Conservation (phyloP, 371 early-diverging fungal species). For the Blakeslea trispora region DNA sequence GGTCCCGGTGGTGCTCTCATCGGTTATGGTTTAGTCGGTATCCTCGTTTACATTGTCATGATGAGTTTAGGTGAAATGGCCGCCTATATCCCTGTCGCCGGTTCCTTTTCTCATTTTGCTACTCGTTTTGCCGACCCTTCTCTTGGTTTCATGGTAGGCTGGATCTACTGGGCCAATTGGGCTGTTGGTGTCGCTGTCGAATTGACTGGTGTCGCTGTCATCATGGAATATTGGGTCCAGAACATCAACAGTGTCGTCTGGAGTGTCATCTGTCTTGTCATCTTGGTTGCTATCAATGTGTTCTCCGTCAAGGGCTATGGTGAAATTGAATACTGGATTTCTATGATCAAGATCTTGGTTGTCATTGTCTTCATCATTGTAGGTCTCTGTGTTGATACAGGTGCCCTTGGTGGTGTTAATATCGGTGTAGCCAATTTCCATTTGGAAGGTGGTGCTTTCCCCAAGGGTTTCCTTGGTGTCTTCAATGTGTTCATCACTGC, state of each 20-base stretch:
- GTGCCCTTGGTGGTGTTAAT: slow-evolving; percentile 45
- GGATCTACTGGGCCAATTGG: slow-evolving; percentile 86
- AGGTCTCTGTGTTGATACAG: slow-evolving; percentile 72
- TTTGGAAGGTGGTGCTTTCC: slow-evolving; percentile 74
- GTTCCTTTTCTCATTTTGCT: slow-evolving; percentile 83
- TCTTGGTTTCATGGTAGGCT: slow-evolving; percentile 77
- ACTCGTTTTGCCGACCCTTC: slow-evolving; percentile 83
- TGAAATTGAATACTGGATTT: slow-evolving; percentile 65
- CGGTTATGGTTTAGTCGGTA: slow-evolving; percentile 71
- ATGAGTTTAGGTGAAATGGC: slow-evolving; percentile 89
- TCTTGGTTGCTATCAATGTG: slow-evolving; percentile 64
- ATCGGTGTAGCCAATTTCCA: slow-evolving; percentile 68
- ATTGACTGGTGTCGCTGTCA: slow-evolving; percentile 75
- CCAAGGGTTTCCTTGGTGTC: slow-evolving; percentile 73
- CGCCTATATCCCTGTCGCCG: slow-evolving; percentile 80
- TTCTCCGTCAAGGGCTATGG: slow-evolving; percentile 72
- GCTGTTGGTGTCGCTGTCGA: slow-evolving; percentile 82
- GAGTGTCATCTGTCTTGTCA: slow-evolving; percentile 59
- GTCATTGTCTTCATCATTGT: slow-evolving; percentile 74
- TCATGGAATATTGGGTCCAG: slow-evolving; percentile 81
- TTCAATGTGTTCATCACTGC: slow-evolving; percentile 75
- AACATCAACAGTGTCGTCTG: slow-evolving; percentile 59
- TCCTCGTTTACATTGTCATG: slow-evolving; percentile 81
- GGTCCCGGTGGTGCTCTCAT: slow-evolving; percentile 79
- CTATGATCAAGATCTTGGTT: slow-evolving; percentile 56